Base-by-base conservation (phyloP, 345 rosid species). In the Ricinus communis region DNA sequence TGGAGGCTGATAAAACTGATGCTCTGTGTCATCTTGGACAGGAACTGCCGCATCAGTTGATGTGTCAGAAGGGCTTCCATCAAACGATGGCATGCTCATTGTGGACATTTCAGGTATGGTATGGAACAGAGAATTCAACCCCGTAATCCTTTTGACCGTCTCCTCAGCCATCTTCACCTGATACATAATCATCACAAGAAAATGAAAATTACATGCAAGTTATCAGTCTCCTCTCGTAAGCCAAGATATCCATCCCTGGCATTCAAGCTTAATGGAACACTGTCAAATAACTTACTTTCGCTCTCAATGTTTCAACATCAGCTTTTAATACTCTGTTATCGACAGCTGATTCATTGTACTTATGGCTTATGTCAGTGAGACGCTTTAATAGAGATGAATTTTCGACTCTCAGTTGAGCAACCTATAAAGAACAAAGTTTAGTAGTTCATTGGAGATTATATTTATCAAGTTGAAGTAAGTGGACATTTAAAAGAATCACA, bases 41-140 rank as follows among this genome's bases (percentile, higher is more conserved):
- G 93, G 87, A 72, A 82, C 85, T 5, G 88, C 82, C 65, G 85
- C 85, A 40, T 84, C 90, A 2, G 84, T 71, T 43, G 88, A 84
- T 50, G 85, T 68, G 43, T 86, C 91, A 16, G 93, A 82, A 52
- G 80, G 80, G 65, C 86, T 82, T 61, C 80, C 80, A 36, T 79
- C 76, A 50, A 81, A 86, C 12, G 90, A 80, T 45, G 85, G 70
- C 69, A 70, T 57, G 59, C 87, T 77, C 43, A 71, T 52, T 1
- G 85, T 65, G 47, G 92, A 84, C 56, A 82, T 70, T 21, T 81
- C 88, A 45, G 91, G 84, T 60, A 75, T 64, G 19, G 69, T 64
- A 62, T 78, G 97, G 62, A 85, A 73, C 27, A 68, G 24, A 0
- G 70, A 46, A 57, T 40, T 63, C 30, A 63, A 40, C 21, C 81